Evolutionary conservation across 2,329 filamentous ascomycete genomes (phyloP), one percentile per base, ranked within the genome.

Genomic region (Metarhizium anisopliae): DNA sequence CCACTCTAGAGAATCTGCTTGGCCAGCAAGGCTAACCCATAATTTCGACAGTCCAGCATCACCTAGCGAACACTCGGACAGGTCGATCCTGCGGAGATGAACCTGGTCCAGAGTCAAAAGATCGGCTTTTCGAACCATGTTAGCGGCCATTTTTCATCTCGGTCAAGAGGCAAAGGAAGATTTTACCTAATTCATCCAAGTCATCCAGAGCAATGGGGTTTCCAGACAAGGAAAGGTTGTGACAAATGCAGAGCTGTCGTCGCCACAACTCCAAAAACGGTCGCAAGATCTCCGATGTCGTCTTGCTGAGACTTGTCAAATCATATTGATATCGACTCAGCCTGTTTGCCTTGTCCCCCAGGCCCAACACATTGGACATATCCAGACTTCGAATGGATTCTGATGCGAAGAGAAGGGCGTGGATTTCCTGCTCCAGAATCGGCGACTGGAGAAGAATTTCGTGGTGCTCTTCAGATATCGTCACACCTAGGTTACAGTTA

Each of bases 341-440:
- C 42, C 61, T 55, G 50, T 60, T 59, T 16, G 56, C 57, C 3
- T 59, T 47, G 20, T 59, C 61, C 32, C 65, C 64, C 8, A 67
- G 56, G 6, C 70, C 70, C 4, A 72, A 52, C 11, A 72, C 66
- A 51, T 79, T 77, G 16, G 73, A 75, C 36, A 83, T 64, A 59
- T 83, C 79, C 51, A 83, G 77, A 55, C 79, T 77, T 47, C 76
- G 73, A 36, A 83, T 74, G 0, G 77, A 80, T 56, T 80, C 78
- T 1, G 79, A 80, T 25, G 78, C 77, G 59, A 82, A 81, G 2
- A 79, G 68, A 20, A 83, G 66, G 1, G 79, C 77, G 50, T 83
- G 79, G 14, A 83, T 73, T 62, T 83, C 80, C 60, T 82, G 79
- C 50, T 78, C 76, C 14, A 83, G 67, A 10, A 82, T 66, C 1